phyloP scores from a whole-genome alignment of 2,329 filamentous ascomycete genomes.

The Plenodomus tracheiphilus region DNA sequence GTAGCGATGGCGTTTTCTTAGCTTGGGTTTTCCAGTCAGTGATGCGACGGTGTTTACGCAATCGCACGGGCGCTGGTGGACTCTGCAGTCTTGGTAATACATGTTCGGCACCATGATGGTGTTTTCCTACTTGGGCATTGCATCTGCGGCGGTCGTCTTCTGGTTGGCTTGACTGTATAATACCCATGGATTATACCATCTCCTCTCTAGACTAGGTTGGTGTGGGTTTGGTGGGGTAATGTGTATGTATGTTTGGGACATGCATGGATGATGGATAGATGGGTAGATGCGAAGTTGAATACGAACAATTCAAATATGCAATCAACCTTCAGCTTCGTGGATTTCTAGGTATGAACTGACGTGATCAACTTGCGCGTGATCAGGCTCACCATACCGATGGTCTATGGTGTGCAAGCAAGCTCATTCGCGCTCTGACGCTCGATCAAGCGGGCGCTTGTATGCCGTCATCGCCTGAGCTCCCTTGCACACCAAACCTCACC shows the following conservation, averaged over 20 bases:
- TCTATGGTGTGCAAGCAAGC: too few species aligned
- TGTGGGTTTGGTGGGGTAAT: not conserved
- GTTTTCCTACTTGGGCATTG: conserved; percentile 16
- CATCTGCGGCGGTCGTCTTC: conserved; percentile 14
- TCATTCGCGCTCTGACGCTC: not conserved
- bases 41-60: conserved; percentile 1
- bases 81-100: conserved; percentile 2
- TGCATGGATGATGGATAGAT: not conserved
- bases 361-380: not conserved
- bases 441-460: conserved; percentile 11
- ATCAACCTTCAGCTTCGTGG: not conserved
- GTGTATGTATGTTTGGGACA: not conserved
- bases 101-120: conserved; percentile 17
- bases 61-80: not conserved
- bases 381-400: too few species aligned
- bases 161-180: conserved; percentile 28
- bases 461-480: conserved; percentile 33
- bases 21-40: not conserved
- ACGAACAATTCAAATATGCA: not conserved
- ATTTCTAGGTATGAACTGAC: not conserved
- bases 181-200: conserved; percentile 43
- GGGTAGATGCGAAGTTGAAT: not conserved
- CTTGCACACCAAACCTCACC: not conserved
- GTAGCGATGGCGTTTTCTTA: conserved; percentile 2
- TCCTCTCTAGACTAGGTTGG: conserved; percentile 35